Evolutionary conservation across 768 basidiomycete genomes (phyloP).

Genomic region (Ephemerocybe angulata): DNA sequence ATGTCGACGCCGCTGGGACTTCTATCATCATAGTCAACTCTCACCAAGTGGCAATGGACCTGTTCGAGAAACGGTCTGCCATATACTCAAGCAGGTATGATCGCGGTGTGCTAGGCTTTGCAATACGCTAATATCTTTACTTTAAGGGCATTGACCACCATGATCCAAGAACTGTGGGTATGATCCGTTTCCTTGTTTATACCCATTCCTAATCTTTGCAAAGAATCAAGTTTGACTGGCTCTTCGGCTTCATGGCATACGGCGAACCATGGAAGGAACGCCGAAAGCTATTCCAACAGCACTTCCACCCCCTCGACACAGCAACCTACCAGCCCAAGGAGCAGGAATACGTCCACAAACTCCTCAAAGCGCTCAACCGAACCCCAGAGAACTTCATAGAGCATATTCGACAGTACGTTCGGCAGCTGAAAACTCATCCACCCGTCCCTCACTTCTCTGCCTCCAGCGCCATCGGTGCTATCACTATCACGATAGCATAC

Average conservation of each 20-base stretch:
- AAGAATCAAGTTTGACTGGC: conserved; percentile 15
- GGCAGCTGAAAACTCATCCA: not conserved
- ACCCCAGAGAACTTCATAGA: conserved; percentile 39
- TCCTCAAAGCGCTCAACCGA: conserved; percentile 39
- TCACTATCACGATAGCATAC: conserved; percentile 31
- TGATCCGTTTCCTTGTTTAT: not conserved
- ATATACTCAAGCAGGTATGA: conserved; percentile 33
- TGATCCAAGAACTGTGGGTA: conserved; percentile 14
- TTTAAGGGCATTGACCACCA: conserved; percentile 1
- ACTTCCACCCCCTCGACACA: conserved; percentile 40
- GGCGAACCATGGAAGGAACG: conserved; percentile 16
- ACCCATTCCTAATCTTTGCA: not conserved
- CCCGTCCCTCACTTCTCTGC: not conserved
- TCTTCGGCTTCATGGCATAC: conserved; percentile 18
- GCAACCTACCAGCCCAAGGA: conserved; percentile 44
- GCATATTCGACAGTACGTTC: conserved; percentile 42
- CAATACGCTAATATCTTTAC: not conserved
- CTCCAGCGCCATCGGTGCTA: conserved; percentile 33
- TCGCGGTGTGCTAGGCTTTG: not conserved
- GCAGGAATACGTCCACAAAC: conserved; percentile 37
- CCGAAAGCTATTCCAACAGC: conserved; percentile 40
- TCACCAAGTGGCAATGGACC: conserved; percentile 30
- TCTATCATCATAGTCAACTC: conserved; percentile 30
- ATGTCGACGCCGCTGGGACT: conserved; percentile 19
- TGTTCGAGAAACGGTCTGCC: conserved; percentile 36